Conservation (phyloP, 768 basidiomycete species). For the Cystofilobasidium ferigula region DNA sequence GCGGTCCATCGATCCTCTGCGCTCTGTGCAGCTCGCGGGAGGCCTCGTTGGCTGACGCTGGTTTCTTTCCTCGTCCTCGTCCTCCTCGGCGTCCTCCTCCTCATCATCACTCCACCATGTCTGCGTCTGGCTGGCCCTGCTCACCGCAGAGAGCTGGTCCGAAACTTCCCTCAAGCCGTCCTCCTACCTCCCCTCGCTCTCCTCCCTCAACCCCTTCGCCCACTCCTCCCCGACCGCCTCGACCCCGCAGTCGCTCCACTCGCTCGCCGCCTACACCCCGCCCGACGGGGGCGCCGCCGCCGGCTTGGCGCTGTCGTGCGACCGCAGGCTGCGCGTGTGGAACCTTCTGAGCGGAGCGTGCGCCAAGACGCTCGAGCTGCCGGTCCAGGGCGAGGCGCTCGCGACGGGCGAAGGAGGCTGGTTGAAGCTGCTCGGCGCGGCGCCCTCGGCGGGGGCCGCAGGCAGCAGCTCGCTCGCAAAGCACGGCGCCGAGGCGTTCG, state of each 20-base stretch:
- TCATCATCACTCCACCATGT: too few relatives aligned
- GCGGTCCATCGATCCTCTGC: constrained; percentile 16
- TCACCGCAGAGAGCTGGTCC: constrained; percentile 17
- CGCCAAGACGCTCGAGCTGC: constrained; percentile 41
- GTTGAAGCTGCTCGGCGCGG: neutral
- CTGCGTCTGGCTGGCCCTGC: too few relatives aligned
- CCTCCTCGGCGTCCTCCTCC: too few relatives aligned
- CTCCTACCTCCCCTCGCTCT: constrained; percentile 22
- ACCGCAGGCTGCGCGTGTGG: constrained; percentile 76
- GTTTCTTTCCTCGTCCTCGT: constrained; percentile 1
- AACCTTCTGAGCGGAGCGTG: constrained; percentile 39
- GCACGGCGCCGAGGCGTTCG: neutral
- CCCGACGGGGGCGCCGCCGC: constrained; percentile 59
- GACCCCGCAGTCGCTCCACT: constrained; percentile 46
- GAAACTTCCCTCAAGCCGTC: constrained; percentile 21
- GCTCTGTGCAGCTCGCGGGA: neutral
- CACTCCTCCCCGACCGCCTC: constrained; percentile 49
- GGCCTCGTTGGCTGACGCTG: constrained; percentile 12
- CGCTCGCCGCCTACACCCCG: constrained; percentile 45
- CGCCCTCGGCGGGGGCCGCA: neutral
- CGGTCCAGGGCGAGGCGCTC: neutral
- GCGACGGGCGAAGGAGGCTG: neutral
- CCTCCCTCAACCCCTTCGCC: constrained; percentile 27
- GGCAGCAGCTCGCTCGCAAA: neutral
- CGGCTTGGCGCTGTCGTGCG: constrained; percentile 75